A percentile compares a stretch with the other conserved stretches of the same genome.
phyloP scores from a whole-genome alignment of 805 yeast genomes.

The Metschnikowia corniflorae region DNA sequence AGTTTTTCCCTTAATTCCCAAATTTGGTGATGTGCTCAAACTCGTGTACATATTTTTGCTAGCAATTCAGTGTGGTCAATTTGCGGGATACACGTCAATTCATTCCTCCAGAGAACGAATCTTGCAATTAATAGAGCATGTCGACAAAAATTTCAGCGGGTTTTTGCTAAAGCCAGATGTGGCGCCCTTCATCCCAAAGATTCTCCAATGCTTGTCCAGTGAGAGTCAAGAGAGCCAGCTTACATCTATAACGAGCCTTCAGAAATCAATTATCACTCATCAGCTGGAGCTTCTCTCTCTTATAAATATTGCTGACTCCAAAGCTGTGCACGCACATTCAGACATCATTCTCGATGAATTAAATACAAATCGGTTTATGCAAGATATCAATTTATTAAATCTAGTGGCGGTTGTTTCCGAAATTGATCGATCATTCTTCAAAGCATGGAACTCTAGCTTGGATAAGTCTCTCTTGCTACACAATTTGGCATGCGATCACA shows the following conservation, averaged over 20 bases:
- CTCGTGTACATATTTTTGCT: slow-evolving; percentile 18
- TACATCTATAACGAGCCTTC: slow-evolving; percentile 47
- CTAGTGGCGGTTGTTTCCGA: slow-evolving; percentile 63
- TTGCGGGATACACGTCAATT: slow-evolving; percentile 19
- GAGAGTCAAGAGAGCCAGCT: slow-evolving; percentile 1
- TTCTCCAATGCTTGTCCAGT: slow-evolving; percentile 45
- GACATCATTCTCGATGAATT: slow-evolving; percentile 26
- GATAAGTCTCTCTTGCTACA: slow-evolving; percentile 75
- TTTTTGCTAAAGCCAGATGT: slow-evolving; percentile 62
- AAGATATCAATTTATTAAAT: slow-evolving; percentile 44
- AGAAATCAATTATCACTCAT: slow-evolving; percentile 46
- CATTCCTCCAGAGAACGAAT: slow-evolving; percentile 47
- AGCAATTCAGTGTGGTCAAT: slow-evolving; percentile 24
- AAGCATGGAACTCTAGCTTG: slow-evolving; percentile 70
- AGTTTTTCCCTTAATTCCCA: slow-evolving; percentile 35
- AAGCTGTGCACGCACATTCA: neutral
- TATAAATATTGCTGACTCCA: slow-evolving; percentile 17
- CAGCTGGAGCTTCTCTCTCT: slow-evolving; percentile 41
- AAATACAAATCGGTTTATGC: slow-evolving; percentile 50
- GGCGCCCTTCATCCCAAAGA: slow-evolving; percentile 52
- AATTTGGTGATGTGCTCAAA: slow-evolving; percentile 28
- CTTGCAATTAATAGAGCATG: slow-evolving; percentile 50
- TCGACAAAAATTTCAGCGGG: slow-evolving; percentile 61
- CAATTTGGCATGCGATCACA: slow-evolving; percentile 33
- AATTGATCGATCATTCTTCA: slow-evolving; percentile 63